A percentile compares a stretch with the other conserved stretches of the same genome.
phyloP scores from a whole-genome alignment of 2,329 filamentous ascomycete genomes.

The Fusarium cicatricum region DNA sequence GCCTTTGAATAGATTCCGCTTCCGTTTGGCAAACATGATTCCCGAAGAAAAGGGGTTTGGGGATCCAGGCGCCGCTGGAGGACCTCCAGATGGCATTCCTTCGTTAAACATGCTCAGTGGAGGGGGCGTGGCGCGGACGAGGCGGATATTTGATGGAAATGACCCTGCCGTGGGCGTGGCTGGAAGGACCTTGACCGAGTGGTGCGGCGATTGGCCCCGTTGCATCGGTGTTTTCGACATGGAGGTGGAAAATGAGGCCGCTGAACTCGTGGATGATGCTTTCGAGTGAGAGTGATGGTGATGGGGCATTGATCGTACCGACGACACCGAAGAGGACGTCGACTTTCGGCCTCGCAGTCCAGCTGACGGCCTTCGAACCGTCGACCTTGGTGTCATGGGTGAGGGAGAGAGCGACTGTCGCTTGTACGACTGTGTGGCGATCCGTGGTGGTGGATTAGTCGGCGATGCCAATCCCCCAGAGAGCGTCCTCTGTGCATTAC shows the following conservation, averaged over 20 bases:
- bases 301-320: slow-evolving; percentile 89
- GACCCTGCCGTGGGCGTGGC: slow-evolving; percentile 78
- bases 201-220: slow-evolving; percentile 78
- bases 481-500: slow-evolving; percentile 31
- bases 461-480: slow-evolving; percentile 42
- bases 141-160: slow-evolving; percentile 86
- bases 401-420: slow-evolving; percentile 86
- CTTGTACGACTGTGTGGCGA: slow-evolving; percentile 60
- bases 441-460: slow-evolving; percentile 42
- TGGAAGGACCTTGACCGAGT: slow-evolving; percentile 94
- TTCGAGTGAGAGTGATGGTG: slow-evolving; percentile 90
- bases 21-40: slow-evolving; percentile 82
- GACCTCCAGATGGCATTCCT: slow-evolving; percentile 57
- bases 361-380: slow-evolving; percentile 81
- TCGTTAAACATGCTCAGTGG: slow-evolving; percentile 66
- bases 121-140: slow-evolving; percentile 71
- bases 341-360: slow-evolving; percentile 92
- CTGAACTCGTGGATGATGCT: slow-evolving; percentile 90
- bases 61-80: slow-evolving; percentile 56
- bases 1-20: slow-evolving; percentile 83
- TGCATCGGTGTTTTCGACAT: slow-evolving; percentile 72
- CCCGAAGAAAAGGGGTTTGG: slow-evolving; percentile 68
- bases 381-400: slow-evolving; percentile 87
- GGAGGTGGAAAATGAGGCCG: slow-evolving; percentile 74
- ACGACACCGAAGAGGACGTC: slow-evolving; percentile 93